Evolutionary conservation across 306 rosid genomes (phyloP), one percentile per base, ranked within the genome.

Genomic region (Adenanthera pavonina): DNA sequence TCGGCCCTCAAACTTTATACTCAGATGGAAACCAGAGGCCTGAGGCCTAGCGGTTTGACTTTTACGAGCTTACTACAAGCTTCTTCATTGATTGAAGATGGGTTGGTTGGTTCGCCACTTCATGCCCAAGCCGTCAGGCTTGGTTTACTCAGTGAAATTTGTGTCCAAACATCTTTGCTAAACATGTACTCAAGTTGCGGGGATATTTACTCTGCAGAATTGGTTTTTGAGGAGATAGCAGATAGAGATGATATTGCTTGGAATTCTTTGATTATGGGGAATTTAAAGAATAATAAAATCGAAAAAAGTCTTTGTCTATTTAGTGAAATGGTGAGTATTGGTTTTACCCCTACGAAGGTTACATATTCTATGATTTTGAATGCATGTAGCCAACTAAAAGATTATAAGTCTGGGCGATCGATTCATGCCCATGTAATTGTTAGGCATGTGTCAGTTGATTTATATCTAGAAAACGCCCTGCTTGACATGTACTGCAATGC

Each of bases 401-500:
- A 79, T 80, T 82, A 76, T 81, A 72, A 30, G 4, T 68, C 78
- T 12, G 97, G 97, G 78, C 87, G 88, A 67, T 77, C 83, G 82
- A 80, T 89, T 51, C 97, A 93, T 82, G 89, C 87, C 81, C 88
- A 83, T 20, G 51, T 95, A 16, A 87, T 91, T 64, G 87, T 86
- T 48, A 81, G 89, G 69, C 83, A 78, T 62, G 85, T 88, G 14
- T 20, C 70, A 16, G 87, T 59, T 14, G 97, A 95, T 86, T 83
- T 92, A 51, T 84, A 88, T 84, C 74, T 95, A 78, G 84, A 88
- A 52, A 95, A 93, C 83, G 91, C 95, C 56, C 81, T 95, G 75
- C 84, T 95, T 80, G 95, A 93, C 76, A 87, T 93, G 95, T 95
- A 93, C 86, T 91, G 97, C 87, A 95, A 65, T 76, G 81, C 69